Base-by-base conservation (phyloP, 768 basidiomycete genomes). In the Leccinellum albellum region DNA sequence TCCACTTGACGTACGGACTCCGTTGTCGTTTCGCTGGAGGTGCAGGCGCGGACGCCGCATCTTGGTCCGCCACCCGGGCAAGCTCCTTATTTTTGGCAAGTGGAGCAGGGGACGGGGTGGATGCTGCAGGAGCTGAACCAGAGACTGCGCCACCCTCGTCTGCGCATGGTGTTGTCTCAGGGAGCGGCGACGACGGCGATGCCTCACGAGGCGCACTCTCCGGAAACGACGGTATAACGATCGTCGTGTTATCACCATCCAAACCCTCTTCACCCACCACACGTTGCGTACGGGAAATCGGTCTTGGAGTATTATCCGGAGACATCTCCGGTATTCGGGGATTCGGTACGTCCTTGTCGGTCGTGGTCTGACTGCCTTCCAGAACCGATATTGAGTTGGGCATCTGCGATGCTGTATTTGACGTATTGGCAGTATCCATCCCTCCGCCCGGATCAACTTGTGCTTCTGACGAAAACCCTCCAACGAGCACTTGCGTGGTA, bases 1-100 rank as follows among this genome's bases (percentile, higher is more conserved):
- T 77, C 75, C 76, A 76, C 50, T 76, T 76, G 50, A 75, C 63
- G 53, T 78, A 78, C 9, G 76, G 74, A 55, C 73, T 77, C 31
- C 75, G 65, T 44, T 70, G 70, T 49, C 76, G 67, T 53, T 70
- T 74, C 15, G 54, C 61, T n/a, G 72, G 60, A 23, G 64, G 66
- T 17, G 64, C 65, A 6, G 33, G 17, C n/a, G 13, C 21, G 7
- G 42, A 7, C 5, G 5, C n/a, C 4, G 4, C 23, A 40, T 71
- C 74, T 29, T 70, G 74, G 14, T 74, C 75, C 1, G 61, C 66
- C 32, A 71, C 67, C 21, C 70, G 64, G 2, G 21, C 37, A 23
- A 70, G 58, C 2, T 61, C 65, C 58, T 64, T 71, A 50, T 64
- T 66, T 50, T 60, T 61, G 10, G 46, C 53, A 3, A 4, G 37